phyloP scores from a whole-genome alignment of 768 basidiomycete species.

The Tulasnella sp. region DNA sequence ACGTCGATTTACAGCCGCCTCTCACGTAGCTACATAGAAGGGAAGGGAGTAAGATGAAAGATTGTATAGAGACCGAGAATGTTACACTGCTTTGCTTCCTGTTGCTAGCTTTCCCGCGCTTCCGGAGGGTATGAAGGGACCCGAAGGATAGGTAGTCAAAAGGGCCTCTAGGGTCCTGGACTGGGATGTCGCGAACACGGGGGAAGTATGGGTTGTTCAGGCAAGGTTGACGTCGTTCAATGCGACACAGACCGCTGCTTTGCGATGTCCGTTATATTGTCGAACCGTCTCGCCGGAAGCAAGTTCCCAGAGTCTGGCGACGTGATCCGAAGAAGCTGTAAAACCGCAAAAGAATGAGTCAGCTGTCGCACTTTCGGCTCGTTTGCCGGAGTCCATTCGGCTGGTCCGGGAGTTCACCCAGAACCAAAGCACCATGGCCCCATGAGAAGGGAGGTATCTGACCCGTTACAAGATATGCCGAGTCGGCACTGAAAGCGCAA shows the following conservation, averaged over 20 bases:
- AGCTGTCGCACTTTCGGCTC: not conserved
- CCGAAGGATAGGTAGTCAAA: not conserved
- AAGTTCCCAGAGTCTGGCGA: constrained; percentile 96
- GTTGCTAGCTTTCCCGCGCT: not conserved
- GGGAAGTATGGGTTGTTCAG: not conserved
- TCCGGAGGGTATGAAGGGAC: not conserved
- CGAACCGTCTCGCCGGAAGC: constrained; percentile 92
- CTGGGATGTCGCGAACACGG: not conserved
- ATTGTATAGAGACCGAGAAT: not conserved
- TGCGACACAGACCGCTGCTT: constrained; percentile 50
- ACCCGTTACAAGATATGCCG: constrained; percentile 97
- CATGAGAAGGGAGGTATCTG: constrained; percentile 21
- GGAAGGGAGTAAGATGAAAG: not conserved
- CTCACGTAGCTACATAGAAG: not conserved
- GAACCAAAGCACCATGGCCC: not conserved
- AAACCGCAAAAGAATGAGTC: constrained; percentile 9
- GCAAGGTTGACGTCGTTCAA: constrained; percentile 34
- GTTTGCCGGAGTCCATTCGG: not conserved
- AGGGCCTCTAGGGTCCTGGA: not conserved
- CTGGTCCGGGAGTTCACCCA: not conserved
- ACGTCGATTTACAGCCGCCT: not conserved
- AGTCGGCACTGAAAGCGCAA: constrained; percentile 97
- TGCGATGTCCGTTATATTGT: constrained; percentile 94
- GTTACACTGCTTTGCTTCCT: not conserved
- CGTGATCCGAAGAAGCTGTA: constrained; percentile 93